Percentiles rank a stretch among this genome's conserved stretches.
Evolutionary conservation across 1,284 basidiomycete species (phyloP).

Genomic region (Leucoagaricus sp.): DNA sequence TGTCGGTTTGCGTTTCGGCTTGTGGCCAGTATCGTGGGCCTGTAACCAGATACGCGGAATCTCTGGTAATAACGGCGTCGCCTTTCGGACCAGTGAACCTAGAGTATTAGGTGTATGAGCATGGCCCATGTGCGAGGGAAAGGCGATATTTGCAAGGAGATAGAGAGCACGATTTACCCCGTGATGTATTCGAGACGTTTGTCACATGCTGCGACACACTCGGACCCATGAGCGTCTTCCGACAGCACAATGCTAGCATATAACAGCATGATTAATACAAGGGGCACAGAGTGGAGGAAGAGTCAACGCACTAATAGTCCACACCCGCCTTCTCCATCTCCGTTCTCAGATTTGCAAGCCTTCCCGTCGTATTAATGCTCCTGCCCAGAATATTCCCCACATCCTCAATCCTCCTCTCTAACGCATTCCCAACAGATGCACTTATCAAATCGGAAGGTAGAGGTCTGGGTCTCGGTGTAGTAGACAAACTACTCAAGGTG

Average conservation of each 20-base stretch:
- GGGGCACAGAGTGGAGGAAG: slow-evolving; percentile 1
- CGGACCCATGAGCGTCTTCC: slow-evolving; percentile 89
- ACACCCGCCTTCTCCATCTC: slow-evolving; percentile 75
- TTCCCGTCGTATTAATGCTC: slow-evolving; percentile 43
- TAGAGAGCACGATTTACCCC: slow-evolving; percentile 44
- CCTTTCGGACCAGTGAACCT: slow-evolving; percentile 92
- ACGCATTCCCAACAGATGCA: slow-evolving; percentile 72
- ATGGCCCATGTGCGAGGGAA: too few species aligned
- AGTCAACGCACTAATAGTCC: slow-evolving; percentile 81
- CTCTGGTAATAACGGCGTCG: slow-evolving; percentile 73
- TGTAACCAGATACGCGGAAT: slow-evolving; percentile 73
- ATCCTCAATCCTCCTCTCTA: slow-evolving; percentile 64
- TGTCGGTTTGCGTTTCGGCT: slow-evolving; percentile 77
- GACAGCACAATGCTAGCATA: slow-evolving; percentile 63
- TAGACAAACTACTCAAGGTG: neutral
- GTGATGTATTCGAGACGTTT: slow-evolving; percentile 84
- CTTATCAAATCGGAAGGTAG: slow-evolving; percentile 61
- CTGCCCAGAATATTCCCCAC: slow-evolving; percentile 55
- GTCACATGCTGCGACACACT: slow-evolving; percentile 82
- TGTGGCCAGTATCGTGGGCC: slow-evolving; percentile 93
- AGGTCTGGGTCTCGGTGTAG: slow-evolving; percentile 35
- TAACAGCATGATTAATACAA: slow-evolving; percentile 4
- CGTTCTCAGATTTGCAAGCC: slow-evolving; percentile 66
- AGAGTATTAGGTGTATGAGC: too few species aligned
- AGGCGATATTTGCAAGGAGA: neutral